Conservation (phyloP, 257 asterid species). For the Ocimum tenuiflorum region DNA sequence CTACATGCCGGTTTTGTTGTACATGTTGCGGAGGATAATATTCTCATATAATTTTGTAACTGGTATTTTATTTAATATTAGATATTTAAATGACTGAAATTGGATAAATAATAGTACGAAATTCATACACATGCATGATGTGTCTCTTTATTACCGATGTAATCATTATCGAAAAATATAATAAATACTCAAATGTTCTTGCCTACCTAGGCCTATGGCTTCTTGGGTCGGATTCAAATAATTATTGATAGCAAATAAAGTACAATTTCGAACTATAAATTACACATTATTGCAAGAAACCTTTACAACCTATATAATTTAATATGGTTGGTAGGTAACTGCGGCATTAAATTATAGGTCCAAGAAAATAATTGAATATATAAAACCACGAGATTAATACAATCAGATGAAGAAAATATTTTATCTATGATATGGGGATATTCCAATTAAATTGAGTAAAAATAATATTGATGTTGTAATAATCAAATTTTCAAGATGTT, state of each 20-base stretch:
- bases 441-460: slow-evolving; percentile 4
- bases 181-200: background rate
- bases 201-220: background rate
- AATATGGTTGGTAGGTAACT: slow-evolving; percentile 22
- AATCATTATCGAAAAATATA: background rate
- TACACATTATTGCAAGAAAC: slow-evolving; percentile 15
- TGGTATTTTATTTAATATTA: background rate
- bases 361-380: background rate
- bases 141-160: background rate
- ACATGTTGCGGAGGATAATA: slow-evolving; percentile 6
- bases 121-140: background rate
- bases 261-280: slow-evolving; percentile 19
- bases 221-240: background rate
- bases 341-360: slow-evolving; percentile 14
- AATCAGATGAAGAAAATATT: background rate
- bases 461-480: slow-evolving; percentile 6
- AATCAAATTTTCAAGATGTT: slow-evolving; percentile 27
- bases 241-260: slow-evolving; percentile 8
- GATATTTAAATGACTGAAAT: background rate
- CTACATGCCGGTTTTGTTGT: background rate
- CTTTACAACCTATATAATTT: slow-evolving; percentile 10
- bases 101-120: background rate
- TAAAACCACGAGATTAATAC: background rate
- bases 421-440: background rate
- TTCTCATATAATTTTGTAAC: background rate